Evolutionary conservation across 257 asterid species (phyloP), one percentile per base, ranked within the genome.

Genomic region (Jacaranda copaia): DNA sequence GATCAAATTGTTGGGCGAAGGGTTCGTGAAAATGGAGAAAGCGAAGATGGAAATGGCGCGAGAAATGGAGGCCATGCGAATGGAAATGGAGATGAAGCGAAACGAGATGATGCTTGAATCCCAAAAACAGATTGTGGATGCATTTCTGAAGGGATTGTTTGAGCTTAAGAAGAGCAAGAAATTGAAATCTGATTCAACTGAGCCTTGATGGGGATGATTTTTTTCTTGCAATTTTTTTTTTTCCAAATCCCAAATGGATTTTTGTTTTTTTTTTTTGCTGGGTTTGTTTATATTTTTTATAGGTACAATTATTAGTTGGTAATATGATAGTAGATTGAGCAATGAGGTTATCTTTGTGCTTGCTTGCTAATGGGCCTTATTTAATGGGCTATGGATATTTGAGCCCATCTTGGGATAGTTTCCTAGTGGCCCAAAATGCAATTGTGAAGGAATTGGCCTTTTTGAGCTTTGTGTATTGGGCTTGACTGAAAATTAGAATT

Each of bases 11-110:
- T 57, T 94, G 79, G 97, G 97, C 3, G 98, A 94, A 81, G 97
- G 96, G n/a, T 90, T 89, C 72, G 77, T 94, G 85, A 89, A 83
- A 78, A 83, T 92, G 89, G 98, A 94, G 85, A 83, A 82, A 40
- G 96, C 89, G 83, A 94, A 94, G 81, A 94, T 94, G 98, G 98
- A 92, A 18, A 86, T 94, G 96, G 93, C 93, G 1, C 81, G 91
- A 74, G 98, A 94, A 79, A 90, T 92, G 72, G 98, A 94, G 84
- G 85, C 87, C 14, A 89, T 87, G 81, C 52, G 98, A 60, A 92
- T 91, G 98, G 97, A 94, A 69, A 90, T 91, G 97, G 98, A 92
- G 90, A 83, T 87, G 95, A 94, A 90, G 82, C 86, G 97, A 57
- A 89, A 89, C 10, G 89, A 90, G 68, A 77, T 94, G 96, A 72